Percentiles rank a stretch among this genome's conserved stretches.
Conservation (phyloP, 169 alveolate species). For the Sarcocystis neurona region DNA sequence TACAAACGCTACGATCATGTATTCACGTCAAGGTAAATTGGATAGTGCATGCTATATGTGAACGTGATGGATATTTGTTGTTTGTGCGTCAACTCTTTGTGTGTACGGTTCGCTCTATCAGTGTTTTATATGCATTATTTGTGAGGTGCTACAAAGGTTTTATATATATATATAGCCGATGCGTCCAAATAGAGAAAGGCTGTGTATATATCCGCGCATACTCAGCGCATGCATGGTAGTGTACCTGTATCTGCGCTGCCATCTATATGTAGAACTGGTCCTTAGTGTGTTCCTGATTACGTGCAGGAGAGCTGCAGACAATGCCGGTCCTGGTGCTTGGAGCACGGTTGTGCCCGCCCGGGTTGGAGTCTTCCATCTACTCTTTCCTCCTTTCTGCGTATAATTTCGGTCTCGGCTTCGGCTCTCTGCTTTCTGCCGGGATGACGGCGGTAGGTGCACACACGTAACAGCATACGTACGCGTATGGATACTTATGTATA, state of each 20-base stretch:
- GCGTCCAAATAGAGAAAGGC: neutral
- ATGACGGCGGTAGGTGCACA: constrained; percentile 70
- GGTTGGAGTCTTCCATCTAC: constrained; percentile 85
- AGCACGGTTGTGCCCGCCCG: constrained; percentile 85
- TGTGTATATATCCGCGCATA: neutral
- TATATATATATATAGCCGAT: neutral
- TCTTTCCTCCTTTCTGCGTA: constrained; percentile 82
- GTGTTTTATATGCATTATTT: neutral
- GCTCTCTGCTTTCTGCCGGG: constrained; percentile 79
- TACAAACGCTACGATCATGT: too few relatives aligned
- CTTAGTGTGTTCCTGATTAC: neutral
- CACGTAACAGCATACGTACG: neutral
- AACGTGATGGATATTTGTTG: too few relatives aligned
- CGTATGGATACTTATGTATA: neutral
- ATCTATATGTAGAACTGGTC: neutral
- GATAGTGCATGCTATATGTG: too few relatives aligned
- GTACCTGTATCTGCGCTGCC: neutral
- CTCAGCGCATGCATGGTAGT: neutral
- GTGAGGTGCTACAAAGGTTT: neutral
- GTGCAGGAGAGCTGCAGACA: constrained; percentile 76
- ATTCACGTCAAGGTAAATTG: too few relatives aligned
- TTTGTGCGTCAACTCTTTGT: too few relatives aligned
- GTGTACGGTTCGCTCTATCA: too few relatives aligned
- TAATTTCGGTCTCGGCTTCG: constrained; percentile 80
- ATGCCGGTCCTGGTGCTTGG: constrained; percentile 85